A percentile compares a stretch with the other conserved stretches of the same genome.
Conservation (phyloP, 495 filamentous ascomycete genomes). For the Trichoderma asperelloides region DNA sequence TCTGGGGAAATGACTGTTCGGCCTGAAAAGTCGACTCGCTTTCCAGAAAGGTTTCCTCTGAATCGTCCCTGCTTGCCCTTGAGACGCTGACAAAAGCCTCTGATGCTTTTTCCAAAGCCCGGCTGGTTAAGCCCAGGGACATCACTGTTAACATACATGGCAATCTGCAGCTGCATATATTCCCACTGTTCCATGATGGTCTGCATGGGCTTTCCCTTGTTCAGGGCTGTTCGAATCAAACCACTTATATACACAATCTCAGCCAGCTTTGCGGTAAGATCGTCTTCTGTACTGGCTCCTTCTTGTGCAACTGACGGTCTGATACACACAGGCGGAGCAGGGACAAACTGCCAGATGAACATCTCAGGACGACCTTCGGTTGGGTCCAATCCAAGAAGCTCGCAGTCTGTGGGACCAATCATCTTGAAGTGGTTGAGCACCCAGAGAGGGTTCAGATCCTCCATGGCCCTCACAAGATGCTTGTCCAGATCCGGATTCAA, state of each 20-base stretch:
- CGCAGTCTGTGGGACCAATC: conserved; percentile 78
- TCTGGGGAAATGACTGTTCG: conserved; percentile 96
- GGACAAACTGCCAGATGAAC: conserved; percentile 96
- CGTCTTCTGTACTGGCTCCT: conserved; percentile 85
- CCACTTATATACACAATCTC: conserved; percentile 89
- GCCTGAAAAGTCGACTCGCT: conserved; percentile 97
- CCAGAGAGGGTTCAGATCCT: conserved; percentile 84
- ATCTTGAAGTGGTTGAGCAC: conserved; percentile 85
- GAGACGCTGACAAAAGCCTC: conserved; percentile 87
- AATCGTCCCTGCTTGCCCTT: conserved; percentile 98
- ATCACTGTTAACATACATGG: conserved; percentile 96
- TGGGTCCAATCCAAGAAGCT: conserved; percentile 80
- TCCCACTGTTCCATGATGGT: conserved; percentile 99
- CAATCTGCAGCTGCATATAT: conserved; percentile 86
- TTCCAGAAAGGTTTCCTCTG: conserved; percentile 91
- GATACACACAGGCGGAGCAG: conserved; percentile 87
- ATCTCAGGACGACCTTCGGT: conserved; percentile 85
- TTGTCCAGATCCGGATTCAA: conserved; percentile 77
- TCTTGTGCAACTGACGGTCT: conserved; percentile 90
- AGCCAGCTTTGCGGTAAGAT: conserved; percentile 86
- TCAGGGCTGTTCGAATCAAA: conserved; percentile 66
- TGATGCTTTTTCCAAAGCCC: conserved; percentile 68
- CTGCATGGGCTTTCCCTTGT: conserved; percentile 71
- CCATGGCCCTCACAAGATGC: conserved; percentile 80
- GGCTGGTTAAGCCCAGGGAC: conserved; percentile 77